phyloP scores from a whole-genome alignment of 192 early-diverging fungal species.

The Linnemannia exigua region DNA sequence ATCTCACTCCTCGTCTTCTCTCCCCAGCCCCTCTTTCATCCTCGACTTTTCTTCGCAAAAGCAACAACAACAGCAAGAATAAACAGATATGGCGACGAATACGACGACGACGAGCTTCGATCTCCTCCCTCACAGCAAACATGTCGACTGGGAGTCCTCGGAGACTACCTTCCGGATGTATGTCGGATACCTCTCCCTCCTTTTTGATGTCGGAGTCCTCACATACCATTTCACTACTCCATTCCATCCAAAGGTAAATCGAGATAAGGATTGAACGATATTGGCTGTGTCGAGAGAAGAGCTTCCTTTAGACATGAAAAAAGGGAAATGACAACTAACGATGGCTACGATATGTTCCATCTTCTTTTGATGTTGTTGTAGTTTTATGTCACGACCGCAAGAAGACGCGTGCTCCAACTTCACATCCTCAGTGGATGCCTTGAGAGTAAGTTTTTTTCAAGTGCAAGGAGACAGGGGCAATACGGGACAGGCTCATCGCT shows the following conservation, averaged over 20 bases:
- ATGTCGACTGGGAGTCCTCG: slow-evolving; percentile 38
- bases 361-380: background rate
- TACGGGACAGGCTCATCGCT: background rate
- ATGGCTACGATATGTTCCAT: background rate
- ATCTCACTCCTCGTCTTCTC: background rate
- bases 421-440: slow-evolving; percentile 49
- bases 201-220: slow-evolving; percentile 45
- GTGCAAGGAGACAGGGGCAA: background rate
- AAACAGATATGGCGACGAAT: background rate
- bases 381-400: slow-evolving; percentile 47
- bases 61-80: background rate
- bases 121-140: slow-evolving; percentile 37
- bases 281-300: too few species aligned
- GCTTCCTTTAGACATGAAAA: background rate
- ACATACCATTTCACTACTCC: slow-evolving; percentile 44
- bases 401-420: slow-evolving; percentile 36
- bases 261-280: too few species aligned
- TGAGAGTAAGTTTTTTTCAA: slow-evolving; percentile 29
- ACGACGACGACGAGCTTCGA: slow-evolving; percentile 7
- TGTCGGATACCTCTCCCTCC: slow-evolving; percentile 35
- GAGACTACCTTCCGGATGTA: slow-evolving; percentile 46
- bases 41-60: too few species aligned
- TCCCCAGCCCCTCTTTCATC: background rate
- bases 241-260: slow-evolving; percentile 46
- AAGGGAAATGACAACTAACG: background rate